Percentiles rank a stretch among this genome's conserved stretches.
These are phyloP conservation scores for Nothophoma quercina DNA, from an alignment of 2,329 filamentous ascomycete genomes.

Conservation along the genomic window DNA sequence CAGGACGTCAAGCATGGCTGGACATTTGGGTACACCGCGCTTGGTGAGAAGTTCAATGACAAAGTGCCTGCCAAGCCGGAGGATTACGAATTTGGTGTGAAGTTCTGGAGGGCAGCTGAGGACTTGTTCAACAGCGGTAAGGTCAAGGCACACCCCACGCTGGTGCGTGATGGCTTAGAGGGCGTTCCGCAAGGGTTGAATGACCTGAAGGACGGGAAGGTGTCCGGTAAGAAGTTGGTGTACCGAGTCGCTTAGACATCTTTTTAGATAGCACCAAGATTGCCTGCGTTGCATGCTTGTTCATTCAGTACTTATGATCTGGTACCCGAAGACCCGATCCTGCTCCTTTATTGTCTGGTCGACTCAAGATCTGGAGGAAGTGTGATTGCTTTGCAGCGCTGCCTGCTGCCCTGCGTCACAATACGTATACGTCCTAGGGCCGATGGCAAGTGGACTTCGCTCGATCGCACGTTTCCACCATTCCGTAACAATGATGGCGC, in stretches of 20 bases:
- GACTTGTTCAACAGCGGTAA: constrained; percentile 38
- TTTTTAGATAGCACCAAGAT: background rate
- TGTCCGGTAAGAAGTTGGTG: constrained; percentile 47
- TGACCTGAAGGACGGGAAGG: constrained; percentile 43
- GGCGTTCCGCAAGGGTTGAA: constrained; percentile 41
- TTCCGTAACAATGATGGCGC: too few relatives aligned
- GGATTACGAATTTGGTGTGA: constrained; percentile 40
- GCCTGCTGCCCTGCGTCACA: too few relatives aligned
- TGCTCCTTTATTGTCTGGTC: too few relatives aligned
- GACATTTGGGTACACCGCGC: constrained; percentile 54
- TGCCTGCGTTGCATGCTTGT: too few relatives aligned
- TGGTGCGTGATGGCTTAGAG: constrained; percentile 41
- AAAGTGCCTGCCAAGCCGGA: constrained; percentile 37
- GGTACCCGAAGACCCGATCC: too few relatives aligned
- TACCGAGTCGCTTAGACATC: constrained; percentile 29
- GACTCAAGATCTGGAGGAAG: too few relatives aligned
- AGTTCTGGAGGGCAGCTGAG: constrained; percentile 35
- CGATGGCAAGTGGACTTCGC: too few relatives aligned
- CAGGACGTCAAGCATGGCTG: constrained; percentile 53
- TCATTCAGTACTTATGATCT: too few relatives aligned
- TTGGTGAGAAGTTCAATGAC: constrained; percentile 50
- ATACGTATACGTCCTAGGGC: too few relatives aligned
- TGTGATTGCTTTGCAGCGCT: too few relatives aligned
- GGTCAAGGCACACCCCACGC: constrained; percentile 42
- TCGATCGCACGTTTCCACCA: too few relatives aligned